These are phyloP conservation scores for Nitzschia putrida DNA, from an alignment of 108 stramenopile species.

Conservation along the genomic window DNA sequence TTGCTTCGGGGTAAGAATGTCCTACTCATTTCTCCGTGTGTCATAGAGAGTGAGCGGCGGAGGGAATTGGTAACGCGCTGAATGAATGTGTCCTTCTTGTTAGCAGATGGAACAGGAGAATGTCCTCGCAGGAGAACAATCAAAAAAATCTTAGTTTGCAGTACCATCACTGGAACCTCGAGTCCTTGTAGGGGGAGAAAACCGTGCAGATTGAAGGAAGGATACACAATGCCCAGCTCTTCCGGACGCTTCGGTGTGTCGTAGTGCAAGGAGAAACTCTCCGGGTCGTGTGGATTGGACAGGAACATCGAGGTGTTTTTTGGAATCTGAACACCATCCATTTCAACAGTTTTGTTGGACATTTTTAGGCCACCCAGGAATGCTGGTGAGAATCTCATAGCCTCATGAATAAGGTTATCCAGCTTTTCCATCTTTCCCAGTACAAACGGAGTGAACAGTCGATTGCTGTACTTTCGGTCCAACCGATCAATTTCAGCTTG, in stretches of 20 bases:
- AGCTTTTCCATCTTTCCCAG: slow-evolving; percentile 33
- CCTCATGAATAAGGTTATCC: slow-evolving; percentile 37
- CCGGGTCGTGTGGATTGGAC: slow-evolving; percentile 7
- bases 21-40: background rate
- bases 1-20: slow-evolving; percentile 1
- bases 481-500: slow-evolving; percentile 37
- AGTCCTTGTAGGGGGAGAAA: slow-evolving; percentile 36
- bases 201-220: slow-evolving; percentile 32
- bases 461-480: slow-evolving; percentile 13
- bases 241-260: slow-evolving; percentile 23
- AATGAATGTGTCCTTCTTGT: background rate
- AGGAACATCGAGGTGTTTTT: slow-evolving; percentile 33
- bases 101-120: slow-evolving; percentile 14
- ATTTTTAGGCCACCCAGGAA: slow-evolving; percentile 34
- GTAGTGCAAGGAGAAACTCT: slow-evolving; percentile 9
- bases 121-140: slow-evolving; percentile 24
- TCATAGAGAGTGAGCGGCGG: background rate
- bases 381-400: slow-evolving; percentile 33
- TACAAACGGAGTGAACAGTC: slow-evolving; percentile 24
- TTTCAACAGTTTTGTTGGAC: slow-evolving; percentile 26
- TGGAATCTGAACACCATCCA: slow-evolving; percentile 41
- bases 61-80: background rate
- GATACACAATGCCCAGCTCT: slow-evolving; percentile 26
- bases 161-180: slow-evolving; percentile 36
- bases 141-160: slow-evolving; percentile 37